Evolutionary conservation across 257 asterid genomes (phyloP).

Genomic region (Solanum pinnatisectum): DNA sequence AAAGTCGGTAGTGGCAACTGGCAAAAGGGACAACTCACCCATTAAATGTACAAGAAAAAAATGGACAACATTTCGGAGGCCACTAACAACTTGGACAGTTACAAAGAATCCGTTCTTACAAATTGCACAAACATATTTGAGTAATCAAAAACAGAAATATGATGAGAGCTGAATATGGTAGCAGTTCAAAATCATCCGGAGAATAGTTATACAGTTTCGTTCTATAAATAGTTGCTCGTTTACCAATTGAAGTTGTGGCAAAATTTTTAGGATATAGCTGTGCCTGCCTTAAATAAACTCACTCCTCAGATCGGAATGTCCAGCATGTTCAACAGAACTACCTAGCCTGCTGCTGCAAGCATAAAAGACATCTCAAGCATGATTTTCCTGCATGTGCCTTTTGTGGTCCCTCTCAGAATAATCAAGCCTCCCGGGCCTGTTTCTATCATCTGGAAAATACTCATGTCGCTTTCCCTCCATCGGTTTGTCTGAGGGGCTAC

Average conservation of each 20-base stretch:
- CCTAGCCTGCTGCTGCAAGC: neutral
- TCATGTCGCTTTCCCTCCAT: slow-evolving; percentile 37
- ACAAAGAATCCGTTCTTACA: neutral
- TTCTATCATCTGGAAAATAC: slow-evolving; percentile 40
- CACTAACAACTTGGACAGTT: neutral
- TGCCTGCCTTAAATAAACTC: neutral
- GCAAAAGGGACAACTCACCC: neutral
- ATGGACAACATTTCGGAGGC: neutral
- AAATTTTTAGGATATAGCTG: neutral
- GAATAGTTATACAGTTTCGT: neutral
- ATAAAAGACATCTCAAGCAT: slow-evolving; percentile 21
- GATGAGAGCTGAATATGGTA: neutral
- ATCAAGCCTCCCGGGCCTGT: slow-evolving; percentile 48
- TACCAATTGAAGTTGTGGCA: neutral
- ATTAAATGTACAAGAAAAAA: neutral
- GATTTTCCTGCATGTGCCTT: slow-evolving; percentile 61
- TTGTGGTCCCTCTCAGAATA: slow-evolving; percentile 73
- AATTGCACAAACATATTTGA: neutral
- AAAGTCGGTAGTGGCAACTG: neutral
- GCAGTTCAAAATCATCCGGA: neutral
- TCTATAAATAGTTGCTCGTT: neutral
- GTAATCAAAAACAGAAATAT: neutral
- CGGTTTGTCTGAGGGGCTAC: slow-evolving; percentile 39
- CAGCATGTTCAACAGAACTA: neutral
- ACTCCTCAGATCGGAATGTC: neutral